Conservation (phyloP, 2,329 filamentous ascomycete genomes). For the Fusarium sororula region DNA sequence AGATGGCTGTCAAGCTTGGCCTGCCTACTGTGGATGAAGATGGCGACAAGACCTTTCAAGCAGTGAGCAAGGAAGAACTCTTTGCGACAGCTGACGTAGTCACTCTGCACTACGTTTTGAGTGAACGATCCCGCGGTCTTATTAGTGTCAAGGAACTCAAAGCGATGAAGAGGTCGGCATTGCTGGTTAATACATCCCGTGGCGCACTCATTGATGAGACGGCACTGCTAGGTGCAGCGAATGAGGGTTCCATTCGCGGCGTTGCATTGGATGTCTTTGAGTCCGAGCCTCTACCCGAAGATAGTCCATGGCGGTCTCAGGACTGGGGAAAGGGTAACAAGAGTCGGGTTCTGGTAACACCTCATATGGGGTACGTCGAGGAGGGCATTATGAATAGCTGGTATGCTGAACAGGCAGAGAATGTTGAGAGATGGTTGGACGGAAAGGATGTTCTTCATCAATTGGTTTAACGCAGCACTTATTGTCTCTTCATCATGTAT, state of each 20-base stretch:
- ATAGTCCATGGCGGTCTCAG: background rate
- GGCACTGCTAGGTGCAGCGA: background rate
- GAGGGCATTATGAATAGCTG: background rate
- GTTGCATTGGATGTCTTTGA: background rate
- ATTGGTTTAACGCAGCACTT: background rate
- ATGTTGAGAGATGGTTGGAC: background rate
- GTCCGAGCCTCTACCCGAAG: background rate
- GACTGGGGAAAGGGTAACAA: background rate
- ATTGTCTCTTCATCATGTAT: fast-evolving
- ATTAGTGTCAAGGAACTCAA: background rate
- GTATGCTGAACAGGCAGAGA: conserved; percentile 5
- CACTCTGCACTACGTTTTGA: conserved; percentile 1
- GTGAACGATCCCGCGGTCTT: background rate
- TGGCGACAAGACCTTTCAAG: background rate
- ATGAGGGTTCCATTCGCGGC: background rate
- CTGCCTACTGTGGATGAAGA: background rate
- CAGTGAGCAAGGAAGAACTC: conserved; percentile 1
- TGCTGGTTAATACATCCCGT: background rate
- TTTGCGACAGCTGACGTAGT: background rate
- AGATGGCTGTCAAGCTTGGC: background rate
- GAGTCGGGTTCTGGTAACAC: background rate
- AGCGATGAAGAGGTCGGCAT: background rate
- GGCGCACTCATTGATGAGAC: background rate
- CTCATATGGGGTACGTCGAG: conserved; percentile 5
- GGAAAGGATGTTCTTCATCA: background rate